Conservation (phyloP, 192 early-diverging fungal species). For the Podila horticola region DNA sequence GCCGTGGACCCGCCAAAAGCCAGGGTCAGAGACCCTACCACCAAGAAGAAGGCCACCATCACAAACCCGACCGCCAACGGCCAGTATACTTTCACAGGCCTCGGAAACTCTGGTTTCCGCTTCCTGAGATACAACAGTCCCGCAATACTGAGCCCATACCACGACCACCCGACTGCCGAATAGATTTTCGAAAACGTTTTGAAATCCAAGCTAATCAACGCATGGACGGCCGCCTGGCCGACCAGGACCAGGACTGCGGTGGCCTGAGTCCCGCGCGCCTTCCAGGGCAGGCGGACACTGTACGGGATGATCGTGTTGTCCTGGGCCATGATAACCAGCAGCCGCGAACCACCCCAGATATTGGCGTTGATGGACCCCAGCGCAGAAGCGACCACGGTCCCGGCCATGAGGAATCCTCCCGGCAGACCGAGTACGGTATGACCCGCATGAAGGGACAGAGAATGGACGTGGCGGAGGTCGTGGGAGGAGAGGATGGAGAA, state of each 20-base stretch:
- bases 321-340: slow-evolving; percentile 47
- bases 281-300: slow-evolving; percentile 17
- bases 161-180: slow-evolving; percentile 47
- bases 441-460: slow-evolving; percentile 38
- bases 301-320: slow-evolving; percentile 45
- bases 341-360: slow-evolving; percentile 64
- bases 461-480: slow-evolving; percentile 50
- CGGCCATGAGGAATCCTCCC: slow-evolving; percentile 40
- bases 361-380: slow-evolving; percentile 68
- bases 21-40: slow-evolving; percentile 34
- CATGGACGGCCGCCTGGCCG: slow-evolving; percentile 27
- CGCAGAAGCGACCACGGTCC: slow-evolving; percentile 39
- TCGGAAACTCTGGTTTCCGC: slow-evolving; percentile 29
- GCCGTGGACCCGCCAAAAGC: slow-evolving; percentile 14
- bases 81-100: slow-evolving; percentile 56
- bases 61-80: slow-evolving; percentile 38
- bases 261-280: slow-evolving; percentile 25
- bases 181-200: slow-evolving; percentile 52
- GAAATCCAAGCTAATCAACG: slow-evolving; percentile 43
- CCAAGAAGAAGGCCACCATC: slow-evolving; percentile 39
- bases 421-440: slow-evolving; percentile 40
- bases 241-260: slow-evolving; percentile 30
- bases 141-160: slow-evolving; percentile 54
- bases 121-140: slow-evolving; percentile 54
- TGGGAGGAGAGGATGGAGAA: slow-evolving; percentile 50